Evolutionary conservation across 2,329 filamentous ascomycete genomes (phyloP), one percentile per base, ranked within the genome.

Genomic region (Clonostachys solani): DNA sequence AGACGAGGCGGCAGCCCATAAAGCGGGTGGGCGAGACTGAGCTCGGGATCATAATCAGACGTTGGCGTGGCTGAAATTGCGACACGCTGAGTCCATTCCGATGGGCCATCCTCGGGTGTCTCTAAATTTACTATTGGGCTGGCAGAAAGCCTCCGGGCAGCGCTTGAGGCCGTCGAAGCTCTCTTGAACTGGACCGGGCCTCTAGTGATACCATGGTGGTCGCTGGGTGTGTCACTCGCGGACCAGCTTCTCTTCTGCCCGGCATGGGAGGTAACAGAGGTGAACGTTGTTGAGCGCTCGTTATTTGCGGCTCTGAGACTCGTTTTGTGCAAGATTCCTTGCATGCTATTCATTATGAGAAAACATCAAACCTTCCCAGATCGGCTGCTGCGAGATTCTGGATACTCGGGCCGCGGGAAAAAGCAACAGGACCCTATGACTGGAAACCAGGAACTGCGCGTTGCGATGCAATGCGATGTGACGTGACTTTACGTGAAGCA

Each of bases 1-100:
- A 91, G 67, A 19, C 71, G 64, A 1, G 65, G 53, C 4, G 85
- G 82, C 13, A 92, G 69, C 9, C 70, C 78, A 66, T 90, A 92
- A 37, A 67, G 68, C 2, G 77, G 69, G 61, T 90, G 80, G 5
- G 75, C 74, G 33, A 92, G 70, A 13, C 75, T 80, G 16, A 90
- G 71, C 47, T 77, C 68, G 9, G 78, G 74, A 53, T 85, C 78
- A 29, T 63, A 50, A 12, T 68, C 67, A 5, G 72, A 64, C 1
- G 73, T 74, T 2, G 81, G 81, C 6, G 81, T 84, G 10, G 78
- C 71, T 40, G 71, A 67, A 43, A 81, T 65, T 4, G 57, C 55
- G 44, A 65, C 70, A 44, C 81, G 71, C 57, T 86, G 83, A 0
- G 80, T 77, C 57, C 82, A 82, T 50, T 83, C 77, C 15, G 75